Conservation (phyloP, 441 rosid species). For the Croton laevigatus region DNA sequence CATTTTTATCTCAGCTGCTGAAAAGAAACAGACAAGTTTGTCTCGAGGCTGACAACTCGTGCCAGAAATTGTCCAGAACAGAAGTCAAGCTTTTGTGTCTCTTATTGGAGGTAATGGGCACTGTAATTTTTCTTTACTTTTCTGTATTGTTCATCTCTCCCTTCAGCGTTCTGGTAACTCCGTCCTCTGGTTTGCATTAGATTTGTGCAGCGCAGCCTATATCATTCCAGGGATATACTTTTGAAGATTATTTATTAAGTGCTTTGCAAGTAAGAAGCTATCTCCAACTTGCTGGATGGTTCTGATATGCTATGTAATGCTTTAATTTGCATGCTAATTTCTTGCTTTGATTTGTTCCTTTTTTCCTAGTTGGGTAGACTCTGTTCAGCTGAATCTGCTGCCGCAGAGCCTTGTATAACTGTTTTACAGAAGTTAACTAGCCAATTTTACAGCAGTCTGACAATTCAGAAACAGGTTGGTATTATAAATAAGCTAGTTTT, state of each 20-base stretch:
- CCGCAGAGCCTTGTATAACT: constrained; percentile 59
- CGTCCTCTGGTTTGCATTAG: constrained; percentile 18
- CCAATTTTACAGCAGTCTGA: constrained; percentile 48
- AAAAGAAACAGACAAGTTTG: constrained; percentile 52
- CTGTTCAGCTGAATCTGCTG: constrained; percentile 51
- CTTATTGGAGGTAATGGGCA: constrained; percentile 71
- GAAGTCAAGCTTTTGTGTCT: constrained; percentile 78
- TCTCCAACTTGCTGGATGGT: constrained; percentile 17
- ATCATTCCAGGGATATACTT: constrained; percentile 33
- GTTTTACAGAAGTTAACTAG: constrained; percentile 63
- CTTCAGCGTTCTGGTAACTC: constrained; percentile 8
- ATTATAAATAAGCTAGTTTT: constrained; percentile 1
- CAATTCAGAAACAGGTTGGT: constrained; percentile 68
- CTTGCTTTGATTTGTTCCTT: constrained; percentile 24
- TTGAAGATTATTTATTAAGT: constrained; percentile 55
- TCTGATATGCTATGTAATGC: constrained; percentile 1
- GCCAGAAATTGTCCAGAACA: constrained; percentile 48
- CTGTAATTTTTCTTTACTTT: neutral
- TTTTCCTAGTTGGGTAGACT: constrained; percentile 57
- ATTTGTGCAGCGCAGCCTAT: constrained; percentile 47
- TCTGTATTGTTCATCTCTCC: neutral
- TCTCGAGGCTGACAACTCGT: constrained; percentile 42
- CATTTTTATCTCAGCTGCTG: constrained; percentile 61
- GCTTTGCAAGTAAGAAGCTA: constrained; percentile 65
- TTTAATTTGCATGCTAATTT: constrained; percentile 3